Evolutionary conservation across 108 stramenopile species (phyloP).

Genomic region (Stephanodiscus triporus): DNA sequence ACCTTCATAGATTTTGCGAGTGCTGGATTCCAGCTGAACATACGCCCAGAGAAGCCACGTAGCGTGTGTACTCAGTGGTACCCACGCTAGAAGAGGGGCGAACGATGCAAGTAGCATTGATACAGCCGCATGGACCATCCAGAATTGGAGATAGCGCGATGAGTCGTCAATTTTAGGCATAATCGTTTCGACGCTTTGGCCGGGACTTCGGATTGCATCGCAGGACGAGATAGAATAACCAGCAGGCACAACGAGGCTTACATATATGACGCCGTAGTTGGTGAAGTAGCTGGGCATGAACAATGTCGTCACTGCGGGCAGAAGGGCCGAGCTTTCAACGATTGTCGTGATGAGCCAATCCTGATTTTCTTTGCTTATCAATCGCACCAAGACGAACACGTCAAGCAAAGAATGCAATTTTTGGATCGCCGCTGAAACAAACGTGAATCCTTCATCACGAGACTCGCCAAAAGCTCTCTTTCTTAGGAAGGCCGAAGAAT

Average conservation of each 20-base stretch:
- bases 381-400: constrained; percentile 53
- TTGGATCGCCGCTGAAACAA: constrained; percentile 19
- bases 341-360: constrained; percentile 60
- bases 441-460: constrained; percentile 15
- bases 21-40: constrained; percentile 57
- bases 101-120: constrained; percentile 52
- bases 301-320: constrained; percentile 75
- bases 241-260: constrained; percentile 66
- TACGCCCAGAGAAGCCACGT: constrained; percentile 71
- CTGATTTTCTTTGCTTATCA: constrained; percentile 56
- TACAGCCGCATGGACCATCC: constrained; percentile 66
- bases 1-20: constrained; percentile 48
- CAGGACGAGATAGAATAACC: constrained; percentile 55
- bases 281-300: constrained; percentile 84
- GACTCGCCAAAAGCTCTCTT: constrained; percentile 20
- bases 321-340: constrained; percentile 60
- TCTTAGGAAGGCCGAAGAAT: constrained; percentile 42
- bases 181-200: constrained; percentile 16
- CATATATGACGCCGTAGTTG: constrained; percentile 75
- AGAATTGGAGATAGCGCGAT: constrained; percentile 73
- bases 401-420: constrained; percentile 46
- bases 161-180: constrained; percentile 27
- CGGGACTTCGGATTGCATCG: constrained; percentile 15
- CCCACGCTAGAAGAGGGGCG: constrained; percentile 68
- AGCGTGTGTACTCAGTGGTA: constrained; percentile 76